phyloP scores from a whole-genome alignment of 257 asterid genomes.

The Solanum pennellii region DNA sequence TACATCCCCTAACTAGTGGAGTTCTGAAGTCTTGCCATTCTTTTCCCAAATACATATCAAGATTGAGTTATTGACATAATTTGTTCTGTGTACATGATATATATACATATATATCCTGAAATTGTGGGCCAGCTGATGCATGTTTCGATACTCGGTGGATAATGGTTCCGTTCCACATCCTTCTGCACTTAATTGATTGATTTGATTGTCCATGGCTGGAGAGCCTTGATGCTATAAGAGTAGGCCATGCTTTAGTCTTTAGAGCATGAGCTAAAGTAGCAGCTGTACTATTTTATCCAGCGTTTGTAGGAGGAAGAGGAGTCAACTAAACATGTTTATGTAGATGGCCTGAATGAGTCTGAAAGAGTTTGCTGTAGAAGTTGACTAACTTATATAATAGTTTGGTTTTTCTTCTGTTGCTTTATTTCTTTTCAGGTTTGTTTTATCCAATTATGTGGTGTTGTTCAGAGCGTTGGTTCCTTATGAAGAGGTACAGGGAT shows the following conservation, averaged over 20 bases:
- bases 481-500: constrained; percentile 61
- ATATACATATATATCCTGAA: background rate
- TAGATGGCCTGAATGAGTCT: background rate
- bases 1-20: background rate
- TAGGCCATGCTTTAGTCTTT: background rate
- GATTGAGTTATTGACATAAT: background rate
- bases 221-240: background rate
- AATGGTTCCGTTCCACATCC: background rate
- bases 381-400: background rate
- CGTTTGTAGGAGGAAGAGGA: background rate
- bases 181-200: background rate
- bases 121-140: background rate
- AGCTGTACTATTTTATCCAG: background rate
- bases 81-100: background rate
- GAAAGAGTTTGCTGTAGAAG: background rate
- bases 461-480: constrained; percentile 86
- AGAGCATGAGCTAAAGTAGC: background rate
- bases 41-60: background rate
- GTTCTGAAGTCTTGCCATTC: background rate
- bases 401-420: background rate
- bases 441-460: constrained; percentile 78
- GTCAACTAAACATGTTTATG: background rate
- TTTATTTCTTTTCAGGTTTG: constrained; percentile 52
- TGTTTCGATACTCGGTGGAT: background rate
- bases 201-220: background rate